phyloP scores from a whole-genome alignment of 2,329 filamentous ascomycete species.

The Phaeophleospora eucalypticola region DNA sequence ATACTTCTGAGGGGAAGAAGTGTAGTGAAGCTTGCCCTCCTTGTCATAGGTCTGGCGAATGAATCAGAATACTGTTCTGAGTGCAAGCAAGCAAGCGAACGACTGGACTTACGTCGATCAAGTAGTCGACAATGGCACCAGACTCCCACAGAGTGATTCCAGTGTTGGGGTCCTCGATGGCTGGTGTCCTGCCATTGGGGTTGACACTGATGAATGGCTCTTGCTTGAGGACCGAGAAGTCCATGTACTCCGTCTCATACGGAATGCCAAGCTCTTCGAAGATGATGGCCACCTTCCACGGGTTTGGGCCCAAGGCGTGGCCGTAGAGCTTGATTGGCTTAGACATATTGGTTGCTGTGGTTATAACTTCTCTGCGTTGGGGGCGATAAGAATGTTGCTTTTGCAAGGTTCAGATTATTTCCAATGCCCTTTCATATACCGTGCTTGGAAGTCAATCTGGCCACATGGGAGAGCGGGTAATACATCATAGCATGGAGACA shows the following conservation, averaged over 20 bases:
- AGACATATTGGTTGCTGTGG: conserved; percentile 17
- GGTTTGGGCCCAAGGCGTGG: conserved; percentile 37
- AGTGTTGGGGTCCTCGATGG: conserved; percentile 45
- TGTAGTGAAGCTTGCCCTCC: conserved; percentile 25
- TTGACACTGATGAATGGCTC: conserved; percentile 38
- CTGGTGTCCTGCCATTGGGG: conserved; percentile 41
- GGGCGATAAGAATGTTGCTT: background rate
- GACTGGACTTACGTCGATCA: conserved; percentile 21
- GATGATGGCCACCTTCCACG: conserved; percentile 44
- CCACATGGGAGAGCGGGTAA: too few species aligned
- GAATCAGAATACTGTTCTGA: too few species aligned
- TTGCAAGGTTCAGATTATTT: background rate
- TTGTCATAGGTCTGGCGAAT: conserved; percentile 32
- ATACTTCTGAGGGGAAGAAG: conserved; percentile 22
- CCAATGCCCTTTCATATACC: too few species aligned
- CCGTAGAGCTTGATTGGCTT: conserved; percentile 30
- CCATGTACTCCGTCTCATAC: conserved; percentile 36
- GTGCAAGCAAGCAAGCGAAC: too few species aligned
- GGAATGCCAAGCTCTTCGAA: conserved; percentile 43
- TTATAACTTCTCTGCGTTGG: too few species aligned
- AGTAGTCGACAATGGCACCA: conserved; percentile 28
- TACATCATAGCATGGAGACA: background rate
- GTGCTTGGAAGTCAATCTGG: too few species aligned
- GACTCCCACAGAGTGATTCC: conserved; percentile 38
- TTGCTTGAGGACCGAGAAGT: conserved; percentile 41